These are phyloP conservation scores for Penicillium simplicissimum DNA, from an alignment of 495 filamentous ascomycete species.

Conservation along the genomic window DNA sequence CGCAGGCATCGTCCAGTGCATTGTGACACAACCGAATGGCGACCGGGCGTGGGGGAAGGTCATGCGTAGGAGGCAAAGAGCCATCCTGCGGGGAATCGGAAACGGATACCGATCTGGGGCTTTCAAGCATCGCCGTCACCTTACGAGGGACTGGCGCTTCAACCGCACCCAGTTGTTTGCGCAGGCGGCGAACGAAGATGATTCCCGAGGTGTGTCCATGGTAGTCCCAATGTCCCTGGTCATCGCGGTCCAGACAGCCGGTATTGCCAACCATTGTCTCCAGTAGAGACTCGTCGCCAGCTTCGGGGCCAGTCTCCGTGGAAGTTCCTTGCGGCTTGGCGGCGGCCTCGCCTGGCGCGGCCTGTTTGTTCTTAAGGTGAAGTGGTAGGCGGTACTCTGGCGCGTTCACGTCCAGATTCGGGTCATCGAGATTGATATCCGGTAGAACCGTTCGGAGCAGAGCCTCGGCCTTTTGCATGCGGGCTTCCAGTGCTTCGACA, in stretches of 20 bases:
- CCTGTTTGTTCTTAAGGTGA: constrained; percentile 32
- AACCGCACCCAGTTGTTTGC: constrained; percentile 72
- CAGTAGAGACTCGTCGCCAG: constrained; percentile 71
- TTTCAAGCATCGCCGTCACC: constrained; percentile 62
- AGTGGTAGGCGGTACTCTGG: constrained; percentile 47
- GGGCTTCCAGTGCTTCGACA: constrained; percentile 85
- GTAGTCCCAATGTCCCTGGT: constrained; percentile 91
- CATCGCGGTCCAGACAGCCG: constrained; percentile 87
- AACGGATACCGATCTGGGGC: constrained; percentile 62
- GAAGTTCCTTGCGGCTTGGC: constrained; percentile 14
- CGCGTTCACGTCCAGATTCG: constrained; percentile 70
- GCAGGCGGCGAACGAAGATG: constrained; percentile 80
- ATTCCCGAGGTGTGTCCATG: constrained; percentile 91
- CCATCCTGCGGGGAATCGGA: constrained; percentile 61
- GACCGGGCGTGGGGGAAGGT: constrained; percentile 69
- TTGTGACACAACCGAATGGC: constrained; percentile 71
- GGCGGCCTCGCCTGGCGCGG: not conserved
- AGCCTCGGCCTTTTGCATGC: constrained; percentile 80
- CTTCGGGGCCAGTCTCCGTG: constrained; percentile 27
- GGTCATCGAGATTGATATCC: constrained; percentile 81
- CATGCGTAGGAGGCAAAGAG: constrained; percentile 54
- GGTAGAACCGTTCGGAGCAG: constrained; percentile 80
- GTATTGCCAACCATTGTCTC: constrained; percentile 94
- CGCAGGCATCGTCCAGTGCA: constrained; percentile 80
- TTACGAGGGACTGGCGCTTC: constrained; percentile 45